These are phyloP conservation scores for Calonectria hawksworthii DNA, from an alignment of 2,329 filamentous ascomycete genomes.

Conservation along the genomic window DNA sequence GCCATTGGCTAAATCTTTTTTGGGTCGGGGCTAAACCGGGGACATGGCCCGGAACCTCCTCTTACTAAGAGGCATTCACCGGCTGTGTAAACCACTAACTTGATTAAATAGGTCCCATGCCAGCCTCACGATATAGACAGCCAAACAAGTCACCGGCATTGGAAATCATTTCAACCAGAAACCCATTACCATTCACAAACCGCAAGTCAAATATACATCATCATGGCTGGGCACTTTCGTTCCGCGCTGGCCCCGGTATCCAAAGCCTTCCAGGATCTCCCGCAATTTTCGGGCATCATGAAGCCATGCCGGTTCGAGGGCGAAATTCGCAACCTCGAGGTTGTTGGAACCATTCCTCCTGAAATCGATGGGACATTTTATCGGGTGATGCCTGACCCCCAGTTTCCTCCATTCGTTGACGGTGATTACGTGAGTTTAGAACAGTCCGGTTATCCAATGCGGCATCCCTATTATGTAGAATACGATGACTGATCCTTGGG, in stretches of 20 bases:
- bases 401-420: constrained; percentile 20
- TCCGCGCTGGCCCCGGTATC: not conserved
- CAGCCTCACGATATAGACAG: not conserved
- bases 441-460: too few species aligned
- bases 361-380: constrained; percentile 29
- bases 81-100: not conserved
- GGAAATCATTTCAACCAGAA: not conserved
- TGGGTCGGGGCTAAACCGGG: not conserved
- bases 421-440: not conserved
- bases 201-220: not conserved
- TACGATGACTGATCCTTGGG: not conserved
- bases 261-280: constrained; percentile 16
- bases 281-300: constrained; percentile 27
- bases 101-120: not conserved
- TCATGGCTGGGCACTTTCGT: constrained; percentile 23
- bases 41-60: not conserved
- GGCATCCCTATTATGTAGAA: not conserved
- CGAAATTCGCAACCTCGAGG: constrained; percentile 8
- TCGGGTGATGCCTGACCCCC: constrained; percentile 27
- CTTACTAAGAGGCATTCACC: not conserved
- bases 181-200: not conserved
- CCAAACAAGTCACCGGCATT: not conserved
- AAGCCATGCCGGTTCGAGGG: constrained; percentile 27
- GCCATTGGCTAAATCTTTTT: not conserved
- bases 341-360: constrained; percentile 8